A percentile compares a stretch with the other conserved stretches of the same genome.
Conservation (phyloP, 495 filamentous ascomycete genomes). For the Neurospora cerealis region DNA sequence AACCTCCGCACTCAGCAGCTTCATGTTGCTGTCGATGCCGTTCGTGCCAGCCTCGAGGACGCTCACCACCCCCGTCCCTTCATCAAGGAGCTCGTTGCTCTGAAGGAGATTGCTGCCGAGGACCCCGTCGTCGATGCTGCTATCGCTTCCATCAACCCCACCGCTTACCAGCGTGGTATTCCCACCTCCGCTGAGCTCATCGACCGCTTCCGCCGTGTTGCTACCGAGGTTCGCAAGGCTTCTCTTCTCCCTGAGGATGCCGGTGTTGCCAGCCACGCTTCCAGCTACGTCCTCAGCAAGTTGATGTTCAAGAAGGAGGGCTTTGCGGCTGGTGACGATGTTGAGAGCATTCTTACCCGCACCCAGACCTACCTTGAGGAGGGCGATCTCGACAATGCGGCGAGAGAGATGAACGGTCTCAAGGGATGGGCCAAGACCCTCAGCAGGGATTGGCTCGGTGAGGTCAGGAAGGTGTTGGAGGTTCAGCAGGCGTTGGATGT, state of each 20-base stretch:
- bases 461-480: conserved; percentile 81
- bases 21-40: conserved; percentile 87
- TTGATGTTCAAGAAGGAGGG: conserved; percentile 88
- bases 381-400: conserved; percentile 81
- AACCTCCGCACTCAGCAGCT: conserved; percentile 92
- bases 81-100: conserved; percentile 77
- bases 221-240: conserved; percentile 87
- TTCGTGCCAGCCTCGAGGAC: conserved; percentile 69
- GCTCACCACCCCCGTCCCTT: conserved; percentile 71
- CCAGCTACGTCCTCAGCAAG: conserved; percentile 78
- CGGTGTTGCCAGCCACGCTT: conserved; percentile 85
- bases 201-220: conserved; percentile 93
- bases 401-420: conserved; percentile 88
- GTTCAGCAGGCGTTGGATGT: conserved; percentile 90
- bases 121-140: conserved; percentile 81
- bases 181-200: conserved; percentile 74
- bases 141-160: conserved; percentile 86
- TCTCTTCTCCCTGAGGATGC: conserved; percentile 84
- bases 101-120: conserved; percentile 80
- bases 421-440: conserved; percentile 90
- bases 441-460: conserved; percentile 83
- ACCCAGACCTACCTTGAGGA: conserved; percentile 85
- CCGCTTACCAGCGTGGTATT: conserved; percentile 86
- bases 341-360: conserved; percentile 83
- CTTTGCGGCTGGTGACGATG: conserved; percentile 78